Evolutionary conservation across 192 early-diverging fungal genomes (phyloP).

Genomic region (Rhizophagus sp.): DNA sequence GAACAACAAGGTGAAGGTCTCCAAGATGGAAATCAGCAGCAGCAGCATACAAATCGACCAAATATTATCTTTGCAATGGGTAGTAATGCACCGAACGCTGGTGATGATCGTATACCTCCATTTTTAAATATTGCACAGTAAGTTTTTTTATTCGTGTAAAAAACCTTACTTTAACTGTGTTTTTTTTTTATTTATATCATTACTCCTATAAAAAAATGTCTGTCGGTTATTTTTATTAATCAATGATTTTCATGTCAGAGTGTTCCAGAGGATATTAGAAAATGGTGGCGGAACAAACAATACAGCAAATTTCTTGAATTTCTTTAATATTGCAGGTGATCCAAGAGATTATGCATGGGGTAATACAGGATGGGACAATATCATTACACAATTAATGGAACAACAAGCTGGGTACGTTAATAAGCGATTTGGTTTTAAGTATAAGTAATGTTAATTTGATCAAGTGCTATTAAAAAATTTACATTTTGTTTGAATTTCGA

Average conservation of each 20-base stretch:
- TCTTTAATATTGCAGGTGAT: constrained; percentile 43
- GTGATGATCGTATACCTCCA: neutral
- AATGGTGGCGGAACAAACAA: constrained; percentile 27
- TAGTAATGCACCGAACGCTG: constrained; percentile 4
- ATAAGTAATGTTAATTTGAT: no score
- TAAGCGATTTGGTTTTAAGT: neutral
- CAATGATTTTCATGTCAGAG: constrained; percentile 10
- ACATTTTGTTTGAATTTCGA: neutral
- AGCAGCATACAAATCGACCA: constrained; percentile 24
- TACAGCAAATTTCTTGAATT: constrained; percentile 23
- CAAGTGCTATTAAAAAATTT: neutral
- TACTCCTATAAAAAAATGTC: no score
- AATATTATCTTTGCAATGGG: constrained; percentile 31
- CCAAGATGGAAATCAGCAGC: neutral
- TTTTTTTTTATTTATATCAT: constrained; percentile 32
- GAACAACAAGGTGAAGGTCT: neutral
- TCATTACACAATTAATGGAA: constrained; percentile 86
- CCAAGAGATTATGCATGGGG: constrained; percentile 88
- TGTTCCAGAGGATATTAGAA: constrained; percentile 25
- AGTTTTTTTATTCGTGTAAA: neutral
- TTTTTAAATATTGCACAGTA: neutral
- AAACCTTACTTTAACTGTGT: neutral
- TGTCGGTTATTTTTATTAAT: neutral
- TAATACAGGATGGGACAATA: constrained; percentile 80
- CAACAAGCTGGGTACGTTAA: constrained; percentile 53